phyloP scores from a whole-genome alignment of 345 rosid genomes.

The Cardamine resedifolia region DNA sequence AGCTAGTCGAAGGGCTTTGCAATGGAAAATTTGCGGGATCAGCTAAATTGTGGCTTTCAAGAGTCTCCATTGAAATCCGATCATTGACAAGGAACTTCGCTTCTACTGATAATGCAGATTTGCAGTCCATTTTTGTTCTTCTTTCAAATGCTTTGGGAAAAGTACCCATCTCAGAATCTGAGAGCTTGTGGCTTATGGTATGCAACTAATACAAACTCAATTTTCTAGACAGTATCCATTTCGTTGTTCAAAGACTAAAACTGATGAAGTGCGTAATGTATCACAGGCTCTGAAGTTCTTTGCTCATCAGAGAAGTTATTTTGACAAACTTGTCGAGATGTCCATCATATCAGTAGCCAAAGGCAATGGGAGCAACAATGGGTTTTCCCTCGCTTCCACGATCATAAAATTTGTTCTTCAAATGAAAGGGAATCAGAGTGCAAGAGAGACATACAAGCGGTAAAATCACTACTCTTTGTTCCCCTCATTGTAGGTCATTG shows the following conservation, averaged over 20 bases:
- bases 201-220: conserved; percentile 1
- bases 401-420: conserved; percentile 56
- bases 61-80: conserved; percentile 58
- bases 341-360: conserved; percentile 55
- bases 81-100: background rate
- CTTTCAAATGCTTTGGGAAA: conserved; percentile 48
- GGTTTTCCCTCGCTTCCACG: conserved; percentile 44
- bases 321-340: conserved; percentile 64
- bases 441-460: conserved; percentile 65
- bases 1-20: conserved; percentile 31
- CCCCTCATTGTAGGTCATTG: background rate
- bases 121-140: conserved; percentile 49
- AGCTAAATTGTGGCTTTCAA: conserved; percentile 53
- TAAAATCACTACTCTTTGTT: conserved; percentile 31
- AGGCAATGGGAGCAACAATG: conserved; percentile 39
- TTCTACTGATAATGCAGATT: conserved; percentile 39
- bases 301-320: conserved; percentile 47
- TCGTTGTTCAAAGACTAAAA: background rate
- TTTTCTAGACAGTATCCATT: background rate
- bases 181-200: conserved; percentile 78
- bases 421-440: conserved; percentile 58
- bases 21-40: conserved; percentile 31
- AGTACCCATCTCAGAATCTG: conserved; percentile 54
- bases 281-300: conserved; percentile 70
- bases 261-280: conserved; percentile 1